phyloP scores from a whole-genome alignment of 2,329 filamentous ascomycete genomes.

The Fusarium haematococcum region DNA sequence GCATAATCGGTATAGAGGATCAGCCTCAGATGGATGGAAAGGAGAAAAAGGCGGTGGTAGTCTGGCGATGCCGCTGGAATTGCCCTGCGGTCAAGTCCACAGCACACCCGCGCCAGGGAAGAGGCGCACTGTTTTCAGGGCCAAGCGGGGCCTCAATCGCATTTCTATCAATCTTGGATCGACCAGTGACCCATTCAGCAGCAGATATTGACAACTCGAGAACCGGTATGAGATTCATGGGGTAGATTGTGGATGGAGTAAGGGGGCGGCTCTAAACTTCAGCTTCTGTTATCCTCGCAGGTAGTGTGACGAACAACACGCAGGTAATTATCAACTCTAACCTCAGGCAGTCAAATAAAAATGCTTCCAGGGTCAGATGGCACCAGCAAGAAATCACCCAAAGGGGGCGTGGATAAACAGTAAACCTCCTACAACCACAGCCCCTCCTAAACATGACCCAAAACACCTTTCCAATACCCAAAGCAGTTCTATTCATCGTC shows the following conservation, averaged over 20 bases:
- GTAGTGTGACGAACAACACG: background rate
- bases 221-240: background rate
- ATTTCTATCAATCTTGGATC: background rate
- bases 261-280: background rate
- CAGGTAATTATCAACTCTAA: background rate
- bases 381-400: background rate
- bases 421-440: background rate
- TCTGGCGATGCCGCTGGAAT: background rate
- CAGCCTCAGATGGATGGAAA: background rate
- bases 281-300: background rate
- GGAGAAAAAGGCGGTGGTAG: background rate
- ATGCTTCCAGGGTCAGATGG: background rate
- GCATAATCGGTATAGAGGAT: background rate
- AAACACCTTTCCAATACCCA: background rate
- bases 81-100: background rate
- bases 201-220: background rate
- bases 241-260: background rate
- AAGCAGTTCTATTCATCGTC: slow-evolving; percentile 4
- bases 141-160: background rate
- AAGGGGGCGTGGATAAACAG: background rate
- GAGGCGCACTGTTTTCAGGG: background rate
- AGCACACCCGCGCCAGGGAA: background rate
- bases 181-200: too few relatives aligned
- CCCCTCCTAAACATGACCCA: slow-evolving; percentile 2
- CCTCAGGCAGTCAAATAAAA: background rate